Conservation (phyloP, 1,139 yeast genomes). For the Diutina ranongensis region DNA sequence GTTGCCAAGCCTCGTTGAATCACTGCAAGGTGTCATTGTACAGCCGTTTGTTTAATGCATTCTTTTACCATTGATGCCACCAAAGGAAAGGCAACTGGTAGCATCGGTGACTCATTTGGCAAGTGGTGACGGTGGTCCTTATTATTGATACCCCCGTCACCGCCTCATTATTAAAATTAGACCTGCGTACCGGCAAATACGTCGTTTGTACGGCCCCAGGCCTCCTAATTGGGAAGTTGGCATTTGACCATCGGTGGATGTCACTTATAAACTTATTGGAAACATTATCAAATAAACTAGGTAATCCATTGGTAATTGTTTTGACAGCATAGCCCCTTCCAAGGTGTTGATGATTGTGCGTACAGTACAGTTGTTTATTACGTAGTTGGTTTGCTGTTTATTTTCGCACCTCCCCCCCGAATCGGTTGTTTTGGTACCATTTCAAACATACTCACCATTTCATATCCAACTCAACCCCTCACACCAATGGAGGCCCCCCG, state of each 20-base stretch:
- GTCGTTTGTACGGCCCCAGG: no score
- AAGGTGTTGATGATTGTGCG: no score
- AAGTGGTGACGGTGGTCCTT: background rate
- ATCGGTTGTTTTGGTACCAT: background rate
- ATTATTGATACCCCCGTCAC: background rate
- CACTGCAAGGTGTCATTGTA: background rate
- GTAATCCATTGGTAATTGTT: no score
- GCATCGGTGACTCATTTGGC: background rate
- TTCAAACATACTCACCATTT: background rate
- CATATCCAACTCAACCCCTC: background rate
- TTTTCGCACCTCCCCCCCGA: background rate
- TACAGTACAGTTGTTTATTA: no score
- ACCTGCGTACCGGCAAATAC: no score
- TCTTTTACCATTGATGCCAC: no score
- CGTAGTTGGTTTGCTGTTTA: background rate
- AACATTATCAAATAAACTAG: no score
- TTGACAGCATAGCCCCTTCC: no score
- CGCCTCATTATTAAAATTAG: background rate
- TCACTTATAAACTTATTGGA: no score
- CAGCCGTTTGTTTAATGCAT: background rate
- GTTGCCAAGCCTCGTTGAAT: background rate
- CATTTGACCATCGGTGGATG: no score
- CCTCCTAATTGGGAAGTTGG: no score
- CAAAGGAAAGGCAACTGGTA: background rate
- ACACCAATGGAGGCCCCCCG: constrained; percentile 1